Evolutionary conservation across 164 flowering plant genomes (phyloP).

Genomic region (Saururus chinensis): DNA sequence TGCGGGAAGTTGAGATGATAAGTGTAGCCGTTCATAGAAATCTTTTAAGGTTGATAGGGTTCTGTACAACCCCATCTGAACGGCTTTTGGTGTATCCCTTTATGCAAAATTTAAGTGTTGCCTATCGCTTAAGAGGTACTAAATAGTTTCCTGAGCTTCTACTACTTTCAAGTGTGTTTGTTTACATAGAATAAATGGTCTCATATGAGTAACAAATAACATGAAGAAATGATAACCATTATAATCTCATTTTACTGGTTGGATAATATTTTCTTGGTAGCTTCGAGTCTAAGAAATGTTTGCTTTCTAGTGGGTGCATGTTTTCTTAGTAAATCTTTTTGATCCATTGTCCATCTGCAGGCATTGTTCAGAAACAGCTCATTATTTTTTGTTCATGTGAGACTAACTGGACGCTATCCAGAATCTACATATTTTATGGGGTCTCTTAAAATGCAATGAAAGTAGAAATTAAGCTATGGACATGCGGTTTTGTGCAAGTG

Average conservation of each 20-base stretch:
- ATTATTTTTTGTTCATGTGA: too few relatives aligned
- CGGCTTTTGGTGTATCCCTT: conserved; percentile 88
- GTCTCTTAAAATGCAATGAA: not conserved
- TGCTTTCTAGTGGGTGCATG: too few relatives aligned
- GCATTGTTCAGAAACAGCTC: too few relatives aligned
- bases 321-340: too few relatives aligned
- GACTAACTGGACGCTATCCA: too few relatives aligned
- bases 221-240: not conserved
- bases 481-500: not conserved
- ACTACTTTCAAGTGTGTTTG: not conserved
- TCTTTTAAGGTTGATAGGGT: conserved; percentile 76
- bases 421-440: too few relatives aligned
- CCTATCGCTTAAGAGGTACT: conserved; percentile 76
- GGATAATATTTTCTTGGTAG: too few relatives aligned
- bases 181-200: not conserved
- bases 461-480: too few relatives aligned
- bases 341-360: too few relatives aligned
- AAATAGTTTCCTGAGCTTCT: not conserved
- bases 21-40: conserved; percentile 95
- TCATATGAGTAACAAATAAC: not conserved
- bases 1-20: conserved; percentile 97
- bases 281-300: too few relatives aligned
- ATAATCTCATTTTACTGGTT: not conserved
- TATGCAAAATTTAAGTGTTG: conserved; percentile 94
- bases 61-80: conserved; percentile 88